Base-by-base conservation (phyloP, 208 protist genomes). In the Trypanosoma grayi region DNA sequence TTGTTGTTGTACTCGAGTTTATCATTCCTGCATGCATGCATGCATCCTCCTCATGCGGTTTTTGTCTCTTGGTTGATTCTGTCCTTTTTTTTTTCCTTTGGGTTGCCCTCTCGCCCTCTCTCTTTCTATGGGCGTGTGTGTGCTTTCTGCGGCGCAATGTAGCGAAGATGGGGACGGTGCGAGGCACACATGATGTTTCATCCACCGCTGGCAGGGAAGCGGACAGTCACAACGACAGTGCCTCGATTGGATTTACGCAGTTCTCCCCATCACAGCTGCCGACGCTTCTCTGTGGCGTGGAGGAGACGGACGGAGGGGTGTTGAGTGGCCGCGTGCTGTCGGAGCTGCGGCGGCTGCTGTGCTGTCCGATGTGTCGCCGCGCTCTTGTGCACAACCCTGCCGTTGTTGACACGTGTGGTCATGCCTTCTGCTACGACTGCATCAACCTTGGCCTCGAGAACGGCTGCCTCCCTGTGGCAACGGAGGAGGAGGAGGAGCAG, bases 391-490 rank as follows among this genome's bases (percentile, higher is more conserved):
- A 72, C 33, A 59, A 83, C 5, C 73, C 83, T 6, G 67, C 70
- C 22, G 73, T 66, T 22, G 61, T 90, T 31, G 74, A 85, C 34
- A 82, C 78, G 10, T 94, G 87, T 45, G 87, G 87, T 0, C 87
- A 94, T 61, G 70, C 50, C 27, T 94, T 91, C 72, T 94, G 87
- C 54, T 70, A 77, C 25, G 44, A 69, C 30, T 94, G 87, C 65
- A 85, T 94, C 45, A 82, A 90, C 60, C 24, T 14, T 11, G 83
- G 56, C 5, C 59, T 91, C 5, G 87, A 91, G 69, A 55, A 83
- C 2, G 84, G 87, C 0, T 83, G 66, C 41, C 51, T 45, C 41
- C 60, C 65, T 10, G 46, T 83, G 40, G 30, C n/a, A 45, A 34
- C 33, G 14, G 62, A 66, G 28, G 76, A 74, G 76, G 69, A 77